phyloP scores from a whole-genome alignment of 2,329 filamentous ascomycete species.

The Fusarium sp. region DNA sequence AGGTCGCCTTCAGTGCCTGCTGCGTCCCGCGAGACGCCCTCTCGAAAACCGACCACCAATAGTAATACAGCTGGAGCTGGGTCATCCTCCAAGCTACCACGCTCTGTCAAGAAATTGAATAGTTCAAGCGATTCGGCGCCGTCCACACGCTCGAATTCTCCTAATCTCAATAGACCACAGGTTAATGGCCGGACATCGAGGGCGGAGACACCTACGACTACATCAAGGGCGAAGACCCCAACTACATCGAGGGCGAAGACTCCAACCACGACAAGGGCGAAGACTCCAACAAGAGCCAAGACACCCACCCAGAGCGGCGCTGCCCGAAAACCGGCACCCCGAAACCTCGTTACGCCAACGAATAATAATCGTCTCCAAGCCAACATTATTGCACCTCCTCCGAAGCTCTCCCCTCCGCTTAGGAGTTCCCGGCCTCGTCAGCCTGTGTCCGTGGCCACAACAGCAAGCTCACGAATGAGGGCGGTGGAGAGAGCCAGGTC shows the following conservation, averaged over 20 bases:
- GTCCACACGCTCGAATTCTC: conserved; percentile 68
- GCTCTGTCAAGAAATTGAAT: conserved; percentile 59
- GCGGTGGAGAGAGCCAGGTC: conserved; percentile 67
- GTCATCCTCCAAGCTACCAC: conserved; percentile 57
- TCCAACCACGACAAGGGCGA: conserved; percentile 53
- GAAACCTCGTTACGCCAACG: conserved; percentile 58
- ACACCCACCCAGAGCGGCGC: conserved; percentile 54
- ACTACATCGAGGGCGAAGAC: conserved; percentile 53
- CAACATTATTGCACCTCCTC: conserved; percentile 75
- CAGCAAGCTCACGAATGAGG: conserved; percentile 75
- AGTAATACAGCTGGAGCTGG: conserved; percentile 44
- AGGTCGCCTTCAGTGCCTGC: conserved; percentile 50
- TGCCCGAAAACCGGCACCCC: conserved; percentile 55
- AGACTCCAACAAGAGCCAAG: conserved; percentile 57
- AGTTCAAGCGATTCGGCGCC: conserved; percentile 59
- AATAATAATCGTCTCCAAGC: conserved; percentile 74
- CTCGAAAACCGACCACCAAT: conserved; percentile 40
- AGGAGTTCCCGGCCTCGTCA: conserved; percentile 85
- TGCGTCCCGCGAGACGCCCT: conserved; percentile 49
- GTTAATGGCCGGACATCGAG: conserved; percentile 55
- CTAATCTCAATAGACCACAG: conserved; percentile 57
- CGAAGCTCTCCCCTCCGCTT: conserved; percentile 81
- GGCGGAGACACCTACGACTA: conserved; percentile 51
- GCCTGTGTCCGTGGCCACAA: conserved; percentile 79
- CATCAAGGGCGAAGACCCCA: conserved; percentile 53